phyloP scores from a whole-genome alignment of 139 green algal genomes.

The Chlorella vulgaris region DNA sequence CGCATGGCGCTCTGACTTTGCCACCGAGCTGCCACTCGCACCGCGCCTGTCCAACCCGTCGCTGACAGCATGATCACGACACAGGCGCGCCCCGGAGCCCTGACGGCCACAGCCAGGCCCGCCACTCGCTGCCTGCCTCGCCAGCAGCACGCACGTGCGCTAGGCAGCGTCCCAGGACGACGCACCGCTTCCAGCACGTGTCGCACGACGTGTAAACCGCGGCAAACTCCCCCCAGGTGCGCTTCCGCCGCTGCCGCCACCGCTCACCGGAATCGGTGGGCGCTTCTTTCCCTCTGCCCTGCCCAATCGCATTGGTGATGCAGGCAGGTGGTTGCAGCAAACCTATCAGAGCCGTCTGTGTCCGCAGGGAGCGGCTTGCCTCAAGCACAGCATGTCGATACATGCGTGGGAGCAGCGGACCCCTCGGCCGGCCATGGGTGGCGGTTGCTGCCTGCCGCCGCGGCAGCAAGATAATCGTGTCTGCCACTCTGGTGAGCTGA shows the following conservation, averaged over 20 bases:
- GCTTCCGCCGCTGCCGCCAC: background rate
- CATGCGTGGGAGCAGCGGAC: slow-evolving; percentile 22
- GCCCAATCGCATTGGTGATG: too few relatives aligned
- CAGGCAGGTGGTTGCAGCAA: too few relatives aligned
- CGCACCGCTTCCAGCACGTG: background rate
- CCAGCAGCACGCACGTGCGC: background rate
- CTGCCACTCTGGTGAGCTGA: slow-evolving; percentile 34
- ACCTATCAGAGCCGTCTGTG: background rate
- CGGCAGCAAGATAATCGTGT: slow-evolving; percentile 19
- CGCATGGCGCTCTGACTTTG: too few relatives aligned
- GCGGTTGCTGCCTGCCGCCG: slow-evolving; percentile 26
- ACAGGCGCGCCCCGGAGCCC: background rate
- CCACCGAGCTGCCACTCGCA: too few relatives aligned
- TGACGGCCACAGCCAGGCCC: background rate
- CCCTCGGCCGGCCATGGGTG: slow-evolving; percentile 32
- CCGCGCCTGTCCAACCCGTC: too few relatives aligned
- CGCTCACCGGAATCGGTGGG: too few relatives aligned
- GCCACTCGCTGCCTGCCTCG: background rate
- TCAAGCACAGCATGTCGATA: slow-evolving; percentile 22
- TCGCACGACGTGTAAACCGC: background rate
- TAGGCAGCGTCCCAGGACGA: background rate
- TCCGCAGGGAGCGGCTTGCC: slow-evolving; percentile 3
- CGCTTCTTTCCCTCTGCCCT: too few relatives aligned
- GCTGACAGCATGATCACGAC: background rate
- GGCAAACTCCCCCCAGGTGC: background rate